phyloP scores from a whole-genome alignment of 139 green algal genomes.

The Tetradesmus lagerheimii region DNA sequence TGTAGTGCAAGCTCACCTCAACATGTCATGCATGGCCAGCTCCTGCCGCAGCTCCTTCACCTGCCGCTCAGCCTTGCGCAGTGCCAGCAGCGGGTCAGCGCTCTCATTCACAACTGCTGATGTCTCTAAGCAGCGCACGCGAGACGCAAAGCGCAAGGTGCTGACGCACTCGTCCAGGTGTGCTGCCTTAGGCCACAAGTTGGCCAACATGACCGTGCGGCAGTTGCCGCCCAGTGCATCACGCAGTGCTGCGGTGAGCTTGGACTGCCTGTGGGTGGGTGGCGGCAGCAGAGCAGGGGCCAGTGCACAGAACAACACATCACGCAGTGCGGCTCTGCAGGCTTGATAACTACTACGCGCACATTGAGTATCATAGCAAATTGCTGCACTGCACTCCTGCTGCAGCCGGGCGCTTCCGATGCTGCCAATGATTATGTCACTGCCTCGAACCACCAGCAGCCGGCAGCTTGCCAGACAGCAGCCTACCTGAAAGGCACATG shows the following conservation, averaged over 20 bases:
- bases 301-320: neutral
- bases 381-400: no score
- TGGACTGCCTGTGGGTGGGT: slow-evolving; percentile 67
- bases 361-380: no score
- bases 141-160: slow-evolving; percentile 70
- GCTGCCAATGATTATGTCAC: slow-evolving; percentile 16
- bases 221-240: slow-evolving; percentile 88
- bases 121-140: slow-evolving; percentile 69
- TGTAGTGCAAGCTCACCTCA: slow-evolving; percentile 56
- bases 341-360: no score
- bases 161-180: slow-evolving; percentile 82
- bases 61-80: slow-evolving; percentile 79
- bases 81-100: slow-evolving; percentile 72
- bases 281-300: neutral
- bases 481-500: slow-evolving; percentile 75
- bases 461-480: neutral
- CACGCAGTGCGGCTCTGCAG: no score
- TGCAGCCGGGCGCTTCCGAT: neutral
- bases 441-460: slow-evolving; percentile 69
- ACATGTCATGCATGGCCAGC: slow-evolving; percentile 85
- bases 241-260: slow-evolving; percentile 82
- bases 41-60: slow-evolving; percentile 88
- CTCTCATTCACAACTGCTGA: slow-evolving; percentile 77
- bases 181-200: slow-evolving; percentile 77
- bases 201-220: slow-evolving; percentile 85